Evolutionary conservation across 129 eudicot species (phyloP), one percentile per base, ranked within the genome.

Genomic region (Smallanthus sonchifolius): DNA sequence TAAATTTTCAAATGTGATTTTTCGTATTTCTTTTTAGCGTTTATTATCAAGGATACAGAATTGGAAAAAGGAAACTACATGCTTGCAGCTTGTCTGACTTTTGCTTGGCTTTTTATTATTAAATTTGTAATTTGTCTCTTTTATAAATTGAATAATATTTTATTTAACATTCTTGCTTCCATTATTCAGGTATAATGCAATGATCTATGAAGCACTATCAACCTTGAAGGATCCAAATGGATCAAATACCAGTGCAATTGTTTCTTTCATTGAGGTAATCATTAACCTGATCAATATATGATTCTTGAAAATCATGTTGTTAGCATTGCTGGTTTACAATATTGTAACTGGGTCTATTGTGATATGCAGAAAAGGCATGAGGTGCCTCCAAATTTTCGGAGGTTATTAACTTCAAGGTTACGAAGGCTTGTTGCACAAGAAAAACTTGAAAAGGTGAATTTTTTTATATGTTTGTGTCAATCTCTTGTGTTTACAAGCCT

Each of bases 391-490:
- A 86, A 84, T 77, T 85, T 92, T 80, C 86, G 84, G 77, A 92
- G 86, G 84, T 44, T 57, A 61, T 37, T 87, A 85, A 84, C 74
- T 76, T 49, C 87, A 64, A 89, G 91, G 81, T 81, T 87, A 79
- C 81, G 96, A 67, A 87, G 90, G 75, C 96, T 89, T 74, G 90
- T 81, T 48, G 71, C 72, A 32, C 89, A 86, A 75, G 95, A 83
- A 39, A 89, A 92, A 84, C 91, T 89, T 63, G 98, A 92, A 77
- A 92, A 92, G 96, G 98, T 89, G 73, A 80, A 13, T 24, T 42
- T 65, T n/a, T 63, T 79, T 37, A 15, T 73, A 3, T 73, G n/a
- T 69, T 67, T 49, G 28, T 47, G 37, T 49, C 47, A 64, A 64
- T 13, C 59, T 42, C 17, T 67, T 60, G 66, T 60, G 42, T 32